Conservation (phyloP, 2,329 filamentous ascomycete genomes). For the Xylariaceae sp. region DNA sequence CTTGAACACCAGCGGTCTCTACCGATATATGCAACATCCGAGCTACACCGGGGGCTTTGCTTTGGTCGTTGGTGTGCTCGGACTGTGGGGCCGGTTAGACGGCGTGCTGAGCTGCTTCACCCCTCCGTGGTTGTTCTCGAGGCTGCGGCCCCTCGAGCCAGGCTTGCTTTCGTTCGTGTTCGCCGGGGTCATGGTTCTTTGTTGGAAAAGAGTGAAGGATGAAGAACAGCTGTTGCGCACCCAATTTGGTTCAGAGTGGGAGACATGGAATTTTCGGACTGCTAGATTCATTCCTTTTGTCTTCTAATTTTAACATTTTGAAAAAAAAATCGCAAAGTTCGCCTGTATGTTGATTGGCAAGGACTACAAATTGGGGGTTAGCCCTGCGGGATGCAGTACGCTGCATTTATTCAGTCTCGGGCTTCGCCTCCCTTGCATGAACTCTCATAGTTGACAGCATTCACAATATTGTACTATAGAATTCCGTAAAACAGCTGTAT, state of each 20-base stretch:
- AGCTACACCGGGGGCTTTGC: slow-evolving; percentile 55
- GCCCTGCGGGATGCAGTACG: too few species aligned
- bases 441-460: not conserved
- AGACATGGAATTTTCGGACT: slow-evolving; percentile 54
- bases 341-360: not conserved
- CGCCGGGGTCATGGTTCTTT: slow-evolving; percentile 33
- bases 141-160: not conserved
- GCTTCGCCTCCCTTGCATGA: too few species aligned
- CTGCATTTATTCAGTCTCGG: too few species aligned
- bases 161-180: slow-evolving; percentile 30
- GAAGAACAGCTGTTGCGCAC: slow-evolving; percentile 58
- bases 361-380: not conserved
- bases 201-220: slow-evolving; percentile 50
- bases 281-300: slow-evolving; percentile 56
- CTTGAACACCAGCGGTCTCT: slow-evolving; percentile 55
- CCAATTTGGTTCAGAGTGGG: slow-evolving; percentile 57
- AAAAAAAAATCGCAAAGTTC: not conserved
- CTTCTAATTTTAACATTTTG: slow-evolving; percentile 44
- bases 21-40: slow-evolving; percentile 58
- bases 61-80: slow-evolving; percentile 42
- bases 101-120: slow-evolving; percentile 50
- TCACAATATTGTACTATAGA: not conserved
- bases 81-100: slow-evolving; percentile 48
- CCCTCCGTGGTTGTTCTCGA: slow-evolving; percentile 33
- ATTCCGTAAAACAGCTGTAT: too few species aligned